A percentile compares a stretch with the other conserved stretches of the same genome.
Evolutionary conservation across 768 basidiomycete species (phyloP).

Genomic region (Boletus tomentosulus): DNA sequence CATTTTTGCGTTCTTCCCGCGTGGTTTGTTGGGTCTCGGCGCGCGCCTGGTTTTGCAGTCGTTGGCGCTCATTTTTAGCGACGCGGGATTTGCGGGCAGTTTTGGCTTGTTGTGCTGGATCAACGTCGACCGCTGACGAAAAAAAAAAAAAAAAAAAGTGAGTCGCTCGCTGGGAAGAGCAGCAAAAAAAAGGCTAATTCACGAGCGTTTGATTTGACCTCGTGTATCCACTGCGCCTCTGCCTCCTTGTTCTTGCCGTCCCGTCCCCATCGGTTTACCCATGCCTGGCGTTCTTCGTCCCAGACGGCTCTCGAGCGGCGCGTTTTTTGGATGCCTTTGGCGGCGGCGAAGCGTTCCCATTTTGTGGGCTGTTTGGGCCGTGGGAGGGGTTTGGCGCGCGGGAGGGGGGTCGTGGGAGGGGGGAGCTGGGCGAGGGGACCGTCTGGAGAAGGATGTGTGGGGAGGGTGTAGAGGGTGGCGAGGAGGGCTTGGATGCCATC

Average conservation of each 20-base stretch:
- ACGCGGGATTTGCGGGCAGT: conserved; percentile 77
- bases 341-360: conserved; percentile 93
- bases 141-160: background rate
- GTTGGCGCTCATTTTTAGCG: conserved; percentile 82
- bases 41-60: conserved; percentile 64
- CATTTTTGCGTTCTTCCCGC: conserved; percentile 55
- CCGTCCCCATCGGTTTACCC: conserved; percentile 88
- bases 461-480: conserved; percentile 75
- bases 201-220: conserved; percentile 87
- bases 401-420: conserved; percentile 68
- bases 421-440: conserved; percentile 86
- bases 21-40: conserved; percentile 35
- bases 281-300: conserved; percentile 94
- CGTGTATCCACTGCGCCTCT: conserved; percentile 89
- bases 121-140: conserved; percentile 51
- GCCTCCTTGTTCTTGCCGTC: conserved; percentile 83
- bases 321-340: conserved; percentile 88
- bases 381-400: conserved; percentile 88
- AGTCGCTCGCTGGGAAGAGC: too few relatives aligned
- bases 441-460: conserved; percentile 67
- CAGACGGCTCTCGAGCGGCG: conserved; percentile 76
- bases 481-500: conserved; percentile 82
- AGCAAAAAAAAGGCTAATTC: conserved; percentile 23
- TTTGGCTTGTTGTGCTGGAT: conserved; percentile 74
- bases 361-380: conserved; percentile 92